A percentile compares a stretch with the other conserved stretches of the same genome.
Evolutionary conservation across 202 grass and related monocot species (phyloP).

Genomic region (Schoenoplectus tabernaemontani): DNA sequence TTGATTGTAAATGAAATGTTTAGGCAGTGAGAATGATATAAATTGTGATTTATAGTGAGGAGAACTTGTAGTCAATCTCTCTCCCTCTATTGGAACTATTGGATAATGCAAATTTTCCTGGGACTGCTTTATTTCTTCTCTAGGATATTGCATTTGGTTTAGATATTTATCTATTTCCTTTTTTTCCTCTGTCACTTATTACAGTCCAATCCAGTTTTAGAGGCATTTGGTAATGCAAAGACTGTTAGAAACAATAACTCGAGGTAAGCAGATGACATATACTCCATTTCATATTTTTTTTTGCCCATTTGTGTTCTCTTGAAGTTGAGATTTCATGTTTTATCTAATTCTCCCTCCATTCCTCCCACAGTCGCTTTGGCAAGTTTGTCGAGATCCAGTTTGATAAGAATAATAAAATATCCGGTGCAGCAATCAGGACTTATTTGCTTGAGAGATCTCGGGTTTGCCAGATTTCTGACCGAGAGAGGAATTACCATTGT

Average conservation of each 20-base stretch:
- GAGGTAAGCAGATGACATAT: slow-evolving; percentile 40
- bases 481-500: slow-evolving; percentile 92
- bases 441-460: slow-evolving; percentile 88
- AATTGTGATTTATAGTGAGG: neutral
- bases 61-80: neutral
- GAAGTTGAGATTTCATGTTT: slow-evolving; percentile 3
- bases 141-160: neutral
- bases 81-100: neutral
- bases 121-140: neutral
- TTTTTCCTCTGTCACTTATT: neutral
- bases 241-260: slow-evolving; percentile 99
- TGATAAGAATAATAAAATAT: slow-evolving; percentile 75
- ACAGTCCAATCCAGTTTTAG: slow-evolving; percentile 99
- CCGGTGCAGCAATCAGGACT: slow-evolving; percentile 73
- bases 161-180: neutral
- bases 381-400: slow-evolving; percentile 97
- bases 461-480: slow-evolving; percentile 79
- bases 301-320: slow-evolving; percentile 13
- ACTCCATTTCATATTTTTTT: neutral
- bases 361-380: slow-evolving; percentile 60
- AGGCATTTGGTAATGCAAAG: slow-evolving; percentile 99
- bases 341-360: slow-evolving; percentile 25
- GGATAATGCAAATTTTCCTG: neutral
- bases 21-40: slow-evolving; percentile 8
- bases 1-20: slow-evolving; percentile 1